A percentile compares a stretch with the other conserved stretches of the same genome.
Conservation (phyloP, 2,329 filamentous ascomycete species). For the Fusarium mexicanum region DNA sequence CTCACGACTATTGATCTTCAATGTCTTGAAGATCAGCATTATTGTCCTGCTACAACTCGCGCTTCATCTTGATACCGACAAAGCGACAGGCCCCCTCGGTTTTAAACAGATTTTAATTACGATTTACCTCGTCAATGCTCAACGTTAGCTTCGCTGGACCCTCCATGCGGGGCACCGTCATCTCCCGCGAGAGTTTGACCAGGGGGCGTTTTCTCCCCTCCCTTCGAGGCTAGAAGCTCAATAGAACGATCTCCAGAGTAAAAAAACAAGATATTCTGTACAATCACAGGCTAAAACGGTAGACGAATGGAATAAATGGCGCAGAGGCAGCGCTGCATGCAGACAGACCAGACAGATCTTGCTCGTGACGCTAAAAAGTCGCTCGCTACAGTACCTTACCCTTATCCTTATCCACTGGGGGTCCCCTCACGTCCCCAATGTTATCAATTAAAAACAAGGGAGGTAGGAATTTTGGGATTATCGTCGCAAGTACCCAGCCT, state of each 20-base stretch:
- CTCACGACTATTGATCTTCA: neutral
- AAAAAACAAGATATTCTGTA: neutral
- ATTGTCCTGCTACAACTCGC: neutral
- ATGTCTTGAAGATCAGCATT: neutral
- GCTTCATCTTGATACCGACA: slow-evolving; percentile 7
- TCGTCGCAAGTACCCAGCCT: slow-evolving; percentile 9
- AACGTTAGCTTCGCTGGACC: neutral
- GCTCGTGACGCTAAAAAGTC: slow-evolving; percentile 19
- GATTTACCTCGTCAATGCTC: slow-evolving; percentile 27
- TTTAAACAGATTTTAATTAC: slow-evolving; percentile 14
- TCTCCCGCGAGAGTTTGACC: slow-evolving; percentile 5
- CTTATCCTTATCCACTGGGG: slow-evolving; percentile 17
- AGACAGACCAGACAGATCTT: neutral
- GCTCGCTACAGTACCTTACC: neutral
- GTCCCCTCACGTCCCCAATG: slow-evolving; percentile 27
- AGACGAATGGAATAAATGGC: slow-evolving; percentile 5
- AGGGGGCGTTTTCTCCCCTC: neutral
- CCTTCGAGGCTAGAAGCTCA: neutral
- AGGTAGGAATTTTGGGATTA: slow-evolving; percentile 2
- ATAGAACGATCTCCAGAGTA: neutral
- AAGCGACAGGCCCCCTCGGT: neutral
- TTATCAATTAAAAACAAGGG: slow-evolving; percentile 32
- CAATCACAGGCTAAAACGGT: neutral
- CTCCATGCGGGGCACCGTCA: slow-evolving; percentile 18
- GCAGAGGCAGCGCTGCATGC: neutral